Conservation (phyloP, 495 filamentous ascomycete species). For the Poronia punctata region DNA sequence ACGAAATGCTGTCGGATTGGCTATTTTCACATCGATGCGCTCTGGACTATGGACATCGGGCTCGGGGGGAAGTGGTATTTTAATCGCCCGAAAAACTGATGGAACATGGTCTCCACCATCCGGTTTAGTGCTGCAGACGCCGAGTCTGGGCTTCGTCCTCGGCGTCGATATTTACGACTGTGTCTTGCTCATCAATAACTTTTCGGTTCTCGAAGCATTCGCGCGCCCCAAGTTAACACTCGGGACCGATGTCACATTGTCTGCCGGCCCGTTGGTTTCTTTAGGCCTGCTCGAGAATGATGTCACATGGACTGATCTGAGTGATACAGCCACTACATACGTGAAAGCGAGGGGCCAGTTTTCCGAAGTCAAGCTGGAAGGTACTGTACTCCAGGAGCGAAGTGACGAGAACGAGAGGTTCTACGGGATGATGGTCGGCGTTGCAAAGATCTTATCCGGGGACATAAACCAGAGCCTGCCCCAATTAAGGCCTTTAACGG, state of each 20-base stretch:
- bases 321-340: constrained; percentile 73
- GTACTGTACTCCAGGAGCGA: constrained; percentile 77
- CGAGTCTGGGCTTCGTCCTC: constrained; percentile 77
- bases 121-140: constrained; percentile 80
- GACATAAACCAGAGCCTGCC: constrained; percentile 64
- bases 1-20: constrained; percentile 75
- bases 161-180: constrained; percentile 94
- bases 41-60: constrained; percentile 87
- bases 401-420: constrained; percentile 86
- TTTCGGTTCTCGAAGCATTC: constrained; percentile 72
- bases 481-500: constrained; percentile 58
- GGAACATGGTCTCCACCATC: constrained; percentile 86
- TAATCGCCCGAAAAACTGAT: constrained; percentile 71
- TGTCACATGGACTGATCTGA: constrained; percentile 50
- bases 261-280: constrained; percentile 72
- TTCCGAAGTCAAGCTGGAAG: constrained; percentile 74
- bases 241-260: constrained; percentile 68
- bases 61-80: constrained; percentile 75
- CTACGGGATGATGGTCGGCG: constrained; percentile 64
- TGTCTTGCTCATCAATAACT: constrained; percentile 81
- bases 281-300: constrained; percentile 70
- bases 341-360: constrained; percentile 83
- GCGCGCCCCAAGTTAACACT: constrained; percentile 69
- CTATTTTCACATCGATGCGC: constrained; percentile 90
- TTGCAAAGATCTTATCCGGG: constrained; percentile 75